Percentiles rank a stretch among this genome's conserved stretches.
Conservation (phyloP, 2,329 filamentous ascomycete genomes). For the Lachnellula subtilissima region DNA sequence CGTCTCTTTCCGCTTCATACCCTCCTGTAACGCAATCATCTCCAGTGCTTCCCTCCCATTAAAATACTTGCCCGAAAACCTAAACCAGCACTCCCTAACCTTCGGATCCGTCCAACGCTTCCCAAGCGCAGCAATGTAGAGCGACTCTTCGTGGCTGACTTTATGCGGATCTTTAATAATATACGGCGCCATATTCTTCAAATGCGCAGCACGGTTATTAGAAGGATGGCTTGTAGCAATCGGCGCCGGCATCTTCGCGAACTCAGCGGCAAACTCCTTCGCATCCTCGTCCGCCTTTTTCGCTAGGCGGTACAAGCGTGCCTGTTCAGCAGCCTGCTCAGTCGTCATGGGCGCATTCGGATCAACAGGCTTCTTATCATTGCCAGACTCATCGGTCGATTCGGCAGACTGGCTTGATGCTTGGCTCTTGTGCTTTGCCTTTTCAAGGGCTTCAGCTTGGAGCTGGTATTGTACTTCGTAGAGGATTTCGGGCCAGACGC, state of each 20-base stretch:
- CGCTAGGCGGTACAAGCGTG: conserved; percentile 55
- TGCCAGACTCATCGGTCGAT: conserved; percentile 20
- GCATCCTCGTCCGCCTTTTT: conserved; percentile 43
- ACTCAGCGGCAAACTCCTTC: conserved; percentile 19
- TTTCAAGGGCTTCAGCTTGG: conserved; percentile 48
- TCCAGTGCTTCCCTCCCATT: conserved; percentile 83
- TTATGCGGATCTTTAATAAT: conserved; percentile 75
- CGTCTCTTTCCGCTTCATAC: conserved; percentile 78
- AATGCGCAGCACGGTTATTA: conserved; percentile 51
- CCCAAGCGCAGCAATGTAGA: conserved; percentile 61
- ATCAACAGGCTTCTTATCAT: conserved; percentile 21
- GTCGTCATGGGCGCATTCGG: conserved; percentile 38
- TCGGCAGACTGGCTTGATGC: conserved; percentile 10
- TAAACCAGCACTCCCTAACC: conserved; percentile 63
- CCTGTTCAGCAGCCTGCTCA: conserved; percentile 55
- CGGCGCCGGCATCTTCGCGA: conserved; percentile 35
- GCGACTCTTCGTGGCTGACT: conserved; percentile 71
- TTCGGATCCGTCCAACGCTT: conserved; percentile 44
- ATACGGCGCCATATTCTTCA: conserved; percentile 55
- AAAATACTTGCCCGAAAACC: conserved; percentile 72
- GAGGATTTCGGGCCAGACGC: conserved; percentile 77
- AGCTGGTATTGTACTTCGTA: conserved; percentile 71
- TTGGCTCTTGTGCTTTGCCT: conserved; percentile 28
- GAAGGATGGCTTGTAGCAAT: conserved; percentile 50
- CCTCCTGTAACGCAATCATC: conserved; percentile 78